Evolutionary conservation across 2,329 filamentous ascomycete species (phyloP).

Genomic region (Sarocladium oryzae): DNA sequence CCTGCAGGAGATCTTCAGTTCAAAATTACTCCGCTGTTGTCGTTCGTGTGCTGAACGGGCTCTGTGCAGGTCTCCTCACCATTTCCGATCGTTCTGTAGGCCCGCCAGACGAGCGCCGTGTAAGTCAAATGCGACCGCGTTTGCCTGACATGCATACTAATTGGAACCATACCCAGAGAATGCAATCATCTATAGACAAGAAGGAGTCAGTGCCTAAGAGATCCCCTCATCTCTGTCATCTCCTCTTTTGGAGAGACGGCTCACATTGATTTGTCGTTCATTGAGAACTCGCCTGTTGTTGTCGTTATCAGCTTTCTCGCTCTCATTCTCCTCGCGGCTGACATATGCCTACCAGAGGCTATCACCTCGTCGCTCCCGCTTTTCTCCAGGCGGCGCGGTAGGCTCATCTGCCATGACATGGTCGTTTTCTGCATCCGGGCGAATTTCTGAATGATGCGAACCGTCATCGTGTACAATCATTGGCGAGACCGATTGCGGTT

Average conservation of each 20-base stretch:
- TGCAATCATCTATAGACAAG: conserved; percentile 41
- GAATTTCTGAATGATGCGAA: not conserved
- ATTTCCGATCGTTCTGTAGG: conserved; percentile 30
- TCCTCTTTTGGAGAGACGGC: no score
- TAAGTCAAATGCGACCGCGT: not conserved
- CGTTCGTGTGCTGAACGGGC: not conserved
- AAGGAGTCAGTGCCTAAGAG: no score
- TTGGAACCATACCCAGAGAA: conserved; percentile 31
- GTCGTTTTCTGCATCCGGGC: conserved; percentile 5
- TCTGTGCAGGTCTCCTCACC: conserved; percentile 17
- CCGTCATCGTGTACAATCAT: conserved; percentile 1
- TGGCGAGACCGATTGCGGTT: not conserved
- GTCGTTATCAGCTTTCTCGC: not conserved
- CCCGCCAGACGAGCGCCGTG: conserved; percentile 5
- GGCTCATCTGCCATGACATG: conserved; percentile 7
- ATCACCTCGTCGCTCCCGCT: conserved; percentile 10
- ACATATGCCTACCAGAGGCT: conserved; percentile 12
- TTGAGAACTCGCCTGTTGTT: conserved; percentile 29
- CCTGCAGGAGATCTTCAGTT: conserved; percentile 13
- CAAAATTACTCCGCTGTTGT: not conserved
- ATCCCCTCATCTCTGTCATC: no score
- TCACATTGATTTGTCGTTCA: conserved; percentile 34
- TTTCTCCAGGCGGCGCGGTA: not conserved
- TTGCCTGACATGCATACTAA: not conserved
- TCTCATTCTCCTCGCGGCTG: no score